Percentiles rank a stretch among this genome's conserved stretches.
Evolutionary conservation across 306 rosid genomes (phyloP).

Genomic region (Cucurbita ficifolia): DNA sequence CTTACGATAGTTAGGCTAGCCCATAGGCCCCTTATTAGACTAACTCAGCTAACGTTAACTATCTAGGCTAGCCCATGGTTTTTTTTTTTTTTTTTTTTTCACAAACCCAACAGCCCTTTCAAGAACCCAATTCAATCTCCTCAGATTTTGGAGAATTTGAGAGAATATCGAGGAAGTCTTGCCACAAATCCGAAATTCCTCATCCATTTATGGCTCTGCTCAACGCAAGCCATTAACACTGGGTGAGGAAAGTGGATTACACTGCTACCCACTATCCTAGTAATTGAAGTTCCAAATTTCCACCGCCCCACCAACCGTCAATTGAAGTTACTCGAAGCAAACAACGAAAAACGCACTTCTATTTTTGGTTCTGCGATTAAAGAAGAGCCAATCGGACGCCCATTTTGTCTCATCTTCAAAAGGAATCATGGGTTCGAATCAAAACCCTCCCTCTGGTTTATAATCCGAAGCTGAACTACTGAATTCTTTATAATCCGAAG

Average conservation of each 20-base stretch:
- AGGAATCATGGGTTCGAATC: slow-evolving; percentile 39
- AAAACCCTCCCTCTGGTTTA: slow-evolving; percentile 5
- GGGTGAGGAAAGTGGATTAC: not conserved
- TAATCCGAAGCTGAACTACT: not conserved
- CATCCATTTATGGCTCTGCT: not conserved
- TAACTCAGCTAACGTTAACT: no score
- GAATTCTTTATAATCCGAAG: not conserved
- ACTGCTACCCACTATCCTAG: not conserved
- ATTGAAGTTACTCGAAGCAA: not conserved
- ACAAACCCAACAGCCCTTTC: not conserved
- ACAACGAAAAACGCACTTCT: not conserved
- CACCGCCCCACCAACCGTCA: not conserved
- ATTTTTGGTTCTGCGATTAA: not conserved
- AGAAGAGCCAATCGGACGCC: not conserved
- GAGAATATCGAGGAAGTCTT: not conserved
- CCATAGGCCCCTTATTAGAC: no score
- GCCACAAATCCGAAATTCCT: not conserved
- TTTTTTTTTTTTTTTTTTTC: no score
- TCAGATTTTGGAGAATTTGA: not conserved
- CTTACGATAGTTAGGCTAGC: no score
- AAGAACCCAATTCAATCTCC: not conserved
- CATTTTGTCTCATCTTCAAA: slow-evolving; percentile 12
- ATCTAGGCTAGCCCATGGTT: no score
- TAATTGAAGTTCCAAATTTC: not conserved
- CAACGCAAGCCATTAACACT: not conserved